Evolutionary conservation across 495 filamentous ascomycete genomes (phyloP).

Genomic region (Aspergillus taichungensis): DNA sequence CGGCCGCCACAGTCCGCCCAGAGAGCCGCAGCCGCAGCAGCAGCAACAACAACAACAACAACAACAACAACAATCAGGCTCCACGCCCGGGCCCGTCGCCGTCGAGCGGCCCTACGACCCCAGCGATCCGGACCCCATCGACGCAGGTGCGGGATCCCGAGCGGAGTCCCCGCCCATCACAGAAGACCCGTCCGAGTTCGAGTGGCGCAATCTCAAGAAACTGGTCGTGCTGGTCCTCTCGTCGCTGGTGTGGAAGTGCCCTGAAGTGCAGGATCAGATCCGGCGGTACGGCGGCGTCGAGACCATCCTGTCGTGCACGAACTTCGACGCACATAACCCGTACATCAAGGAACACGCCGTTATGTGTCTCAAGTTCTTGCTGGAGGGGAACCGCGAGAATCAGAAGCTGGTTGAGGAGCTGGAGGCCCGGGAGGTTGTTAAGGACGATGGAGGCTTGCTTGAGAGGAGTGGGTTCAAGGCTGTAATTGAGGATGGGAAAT

Average conservation of each 20-base stretch:
- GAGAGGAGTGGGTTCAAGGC: slow-evolving; percentile 46
- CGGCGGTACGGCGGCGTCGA: slow-evolving; percentile 73
- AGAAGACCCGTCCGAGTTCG: slow-evolving; percentile 79
- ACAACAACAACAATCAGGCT: slow-evolving; percentile 7
- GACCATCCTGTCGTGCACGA: slow-evolving; percentile 75
- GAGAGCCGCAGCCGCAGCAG: slow-evolving; percentile 22
- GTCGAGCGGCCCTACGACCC: slow-evolving; percentile 51
- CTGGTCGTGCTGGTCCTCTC: slow-evolving; percentile 81
- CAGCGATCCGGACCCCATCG: slow-evolving; percentile 39
- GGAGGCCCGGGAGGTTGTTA: slow-evolving; percentile 43
- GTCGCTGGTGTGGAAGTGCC: slow-evolving; percentile 71
- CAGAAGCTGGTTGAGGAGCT: slow-evolving; percentile 65
- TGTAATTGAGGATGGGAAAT: slow-evolving; percentile 45
- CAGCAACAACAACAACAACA: slow-evolving; percentile 11
- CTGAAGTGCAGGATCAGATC: slow-evolving; percentile 77
- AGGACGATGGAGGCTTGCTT: slow-evolving; percentile 38
- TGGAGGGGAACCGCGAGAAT: slow-evolving; percentile 77
- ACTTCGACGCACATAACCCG: slow-evolving; percentile 78
- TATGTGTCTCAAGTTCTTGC: slow-evolving; percentile 79
- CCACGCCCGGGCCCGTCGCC: slow-evolving; percentile 34
- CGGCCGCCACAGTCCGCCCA: slow-evolving; percentile 23
- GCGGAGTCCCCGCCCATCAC: slow-evolving; percentile 54
- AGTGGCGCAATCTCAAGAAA: slow-evolving; percentile 90
- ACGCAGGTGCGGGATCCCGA: slow-evolving; percentile 34
- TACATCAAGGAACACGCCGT: slow-evolving; percentile 87